Evolutionary conservation across 495 filamentous ascomycete species (phyloP), one percentile per base, ranked within the genome.

Genomic region (Cryomyces minteri): DNA sequence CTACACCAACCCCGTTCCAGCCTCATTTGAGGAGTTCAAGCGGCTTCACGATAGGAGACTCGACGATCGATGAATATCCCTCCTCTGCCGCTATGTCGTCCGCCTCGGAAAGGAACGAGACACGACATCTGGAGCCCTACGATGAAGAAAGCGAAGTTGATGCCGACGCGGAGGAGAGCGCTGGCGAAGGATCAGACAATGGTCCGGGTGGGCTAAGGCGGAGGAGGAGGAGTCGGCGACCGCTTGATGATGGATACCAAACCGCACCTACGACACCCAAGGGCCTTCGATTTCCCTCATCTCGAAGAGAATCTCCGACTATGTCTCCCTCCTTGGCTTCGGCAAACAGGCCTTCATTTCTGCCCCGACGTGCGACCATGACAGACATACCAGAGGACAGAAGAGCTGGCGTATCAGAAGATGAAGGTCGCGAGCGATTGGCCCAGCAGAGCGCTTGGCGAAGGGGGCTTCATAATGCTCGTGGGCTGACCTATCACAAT

Each of bases 371-470:
- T 46, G 72, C 77, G 7, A 85, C 80, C 29, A 76, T 78, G 55
- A 72, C 69, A 2, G 83, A 88, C 50, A 64, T 77, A 42, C 65
- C 65, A 5, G 67, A 72, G 3, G 74, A 88, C 39, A 74, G 72
- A 29, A 73, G 79, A 33, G 74, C 76, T 42, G 83, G 79, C 14
- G 65, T 88, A 5, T 95, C 88, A 11, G 88, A 95, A 56, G 88
- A 88, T 47, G 88, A 94, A 58, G 86, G 86, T 31, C 77, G 85
- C 14, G 77, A 88, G 46, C 69, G 79, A 34, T 61, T 94, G 5
- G 69, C 65, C 41, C 68, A 67, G 44, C 63, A 71, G 42, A 73
- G 68, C 43, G 61, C 73, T 11, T 77, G 76, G 67, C 62, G 69
- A 39, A 67, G 69, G 49, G 66, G 69, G 48, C 51, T 76, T 42